Evolutionary conservation across 768 basidiomycete species (phyloP).

Genomic region (Xerocomellus chrysenteron): DNA sequence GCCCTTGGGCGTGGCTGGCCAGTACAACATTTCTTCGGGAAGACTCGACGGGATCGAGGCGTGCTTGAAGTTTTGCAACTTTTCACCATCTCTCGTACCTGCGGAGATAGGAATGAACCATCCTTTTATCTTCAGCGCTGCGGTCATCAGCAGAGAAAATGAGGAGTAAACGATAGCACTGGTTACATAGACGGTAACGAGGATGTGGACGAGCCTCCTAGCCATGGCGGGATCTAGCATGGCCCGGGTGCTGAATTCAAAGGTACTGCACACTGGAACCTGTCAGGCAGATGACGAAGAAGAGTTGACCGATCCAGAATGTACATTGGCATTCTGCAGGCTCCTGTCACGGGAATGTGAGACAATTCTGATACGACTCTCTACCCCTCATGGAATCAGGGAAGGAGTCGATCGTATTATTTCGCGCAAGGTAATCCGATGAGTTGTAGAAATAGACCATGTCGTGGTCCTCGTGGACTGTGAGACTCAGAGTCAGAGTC

Average conservation of each 20-base stretch:
- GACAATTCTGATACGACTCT: neutral
- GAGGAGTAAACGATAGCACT: slow-evolving; percentile 34
- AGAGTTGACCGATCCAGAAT: neutral
- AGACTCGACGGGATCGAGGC: neutral
- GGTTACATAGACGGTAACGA: slow-evolving; percentile 23
- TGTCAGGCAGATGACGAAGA: neutral
- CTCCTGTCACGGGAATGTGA: neutral
- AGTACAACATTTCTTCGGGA: slow-evolving; percentile 21
- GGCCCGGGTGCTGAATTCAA: neutral
- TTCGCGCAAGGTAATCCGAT: neutral
- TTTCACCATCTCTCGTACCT: neutral
- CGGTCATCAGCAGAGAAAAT: slow-evolving; percentile 18
- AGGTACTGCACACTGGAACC: neutral
- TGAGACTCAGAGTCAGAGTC: neutral
- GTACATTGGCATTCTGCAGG: slow-evolving; percentile 14
- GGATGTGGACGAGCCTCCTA: slow-evolving; percentile 14
- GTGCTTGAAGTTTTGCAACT: neutral
- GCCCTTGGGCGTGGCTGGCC: slow-evolving; percentile 12
- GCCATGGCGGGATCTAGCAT: slow-evolving; percentile 11
- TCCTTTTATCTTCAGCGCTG: slow-evolving; percentile 5
- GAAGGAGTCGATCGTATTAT: neutral
- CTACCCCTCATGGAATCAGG: neutral
- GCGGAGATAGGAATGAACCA: slow-evolving; percentile 2
- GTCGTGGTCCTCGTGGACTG: neutral
- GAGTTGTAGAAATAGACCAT: neutral